Evolutionary conservation across 2,329 filamentous ascomycete species (phyloP).

Genomic region (Verticillium dahliae): DNA sequence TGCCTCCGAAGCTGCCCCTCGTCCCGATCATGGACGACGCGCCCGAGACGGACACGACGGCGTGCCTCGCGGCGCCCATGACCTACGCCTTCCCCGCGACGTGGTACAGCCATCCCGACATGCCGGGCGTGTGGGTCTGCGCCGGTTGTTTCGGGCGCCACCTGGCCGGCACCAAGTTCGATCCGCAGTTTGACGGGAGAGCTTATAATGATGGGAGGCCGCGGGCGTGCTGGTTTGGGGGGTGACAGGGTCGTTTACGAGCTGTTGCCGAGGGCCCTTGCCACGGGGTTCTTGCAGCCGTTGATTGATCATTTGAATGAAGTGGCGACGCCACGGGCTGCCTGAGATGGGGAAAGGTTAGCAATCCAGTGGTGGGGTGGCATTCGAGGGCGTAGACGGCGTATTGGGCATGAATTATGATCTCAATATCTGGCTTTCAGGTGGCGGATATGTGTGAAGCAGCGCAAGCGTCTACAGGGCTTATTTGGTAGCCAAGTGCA

Average conservation of each 20-base stretch:
- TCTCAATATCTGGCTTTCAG: too few species aligned
- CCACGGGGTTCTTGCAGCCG: constrained; percentile 18
- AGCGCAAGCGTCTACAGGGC: too few species aligned
- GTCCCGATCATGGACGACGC: not conserved
- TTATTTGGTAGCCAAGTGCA: too few species aligned
- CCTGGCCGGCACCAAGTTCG: constrained; percentile 22
- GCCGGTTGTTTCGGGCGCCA: constrained; percentile 29
- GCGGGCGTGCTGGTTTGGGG: constrained; percentile 27
- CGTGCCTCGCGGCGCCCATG: constrained; percentile 22
- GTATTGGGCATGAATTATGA: not conserved
- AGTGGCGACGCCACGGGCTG: not conserved
- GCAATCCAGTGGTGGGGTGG: too few species aligned
- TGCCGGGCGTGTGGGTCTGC: constrained; percentile 26
- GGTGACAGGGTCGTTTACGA: constrained; percentile 20
- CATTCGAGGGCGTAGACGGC: not conserved
- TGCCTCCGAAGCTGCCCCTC: not conserved
- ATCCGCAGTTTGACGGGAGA: constrained; percentile 17
- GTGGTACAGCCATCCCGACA: constrained; percentile 28
- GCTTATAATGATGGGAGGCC: constrained; percentile 16
- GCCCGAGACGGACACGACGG: not conserved
- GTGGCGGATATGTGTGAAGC: too few species aligned
- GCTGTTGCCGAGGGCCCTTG: constrained; percentile 21
- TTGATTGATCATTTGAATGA: constrained; percentile 20
- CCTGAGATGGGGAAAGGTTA: too few species aligned
- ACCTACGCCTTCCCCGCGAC: constrained; percentile 19